Evolutionary conservation across 192 early-diverging fungal genomes (phyloP), one percentile per base, ranked within the genome.

Genomic region (Backusella westeae): DNA sequence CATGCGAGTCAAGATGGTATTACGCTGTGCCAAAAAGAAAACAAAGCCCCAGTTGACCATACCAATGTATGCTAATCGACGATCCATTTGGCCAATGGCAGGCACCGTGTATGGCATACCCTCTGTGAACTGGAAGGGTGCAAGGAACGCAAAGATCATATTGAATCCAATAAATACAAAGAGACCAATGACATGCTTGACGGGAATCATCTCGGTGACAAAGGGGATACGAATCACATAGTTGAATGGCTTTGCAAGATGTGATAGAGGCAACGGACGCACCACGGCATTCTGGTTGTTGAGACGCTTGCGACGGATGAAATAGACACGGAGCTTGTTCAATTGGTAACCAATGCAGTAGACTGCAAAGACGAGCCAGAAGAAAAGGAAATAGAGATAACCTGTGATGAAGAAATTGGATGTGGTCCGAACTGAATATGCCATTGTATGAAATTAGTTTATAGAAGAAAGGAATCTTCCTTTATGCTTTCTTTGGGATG

Each of bases 31-130:
- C 6, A 86, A 53, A 2, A 81, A 44, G 44, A 82, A 78, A n/a
- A 84, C 78, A 42, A 86, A 80, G 3, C 77, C 72, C 59, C 78
- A 79, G 32, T 86, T 86, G 23, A 78, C 80, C 26, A 80, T 59
- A 4, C 69, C 81, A 14, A 85, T 35, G 23, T 67, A 81, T n/a
- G 81, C 83, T 7, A 72, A 39, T 68, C 83, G 74, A n/a, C 78
- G 71, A 65, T 76, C 75, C 38, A 81, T 53, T 34, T 66, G 29
- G 17, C 70, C 69, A 35, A 78, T 71, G 10, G 73, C 34, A 4
- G 73, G 63, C 0, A 82, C n/a, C 1, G 21, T 26, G 19, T 49
- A 78, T 3, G 38, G 12, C 6, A 53, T 39, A n/a, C 44, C 74
- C 14, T 73, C 71, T 8, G 36, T 59, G 2, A 49, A 67, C 15